Conservation (phyloP, 371 early-diverging fungal genomes). For the Mitosporidium daphniae region DNA sequence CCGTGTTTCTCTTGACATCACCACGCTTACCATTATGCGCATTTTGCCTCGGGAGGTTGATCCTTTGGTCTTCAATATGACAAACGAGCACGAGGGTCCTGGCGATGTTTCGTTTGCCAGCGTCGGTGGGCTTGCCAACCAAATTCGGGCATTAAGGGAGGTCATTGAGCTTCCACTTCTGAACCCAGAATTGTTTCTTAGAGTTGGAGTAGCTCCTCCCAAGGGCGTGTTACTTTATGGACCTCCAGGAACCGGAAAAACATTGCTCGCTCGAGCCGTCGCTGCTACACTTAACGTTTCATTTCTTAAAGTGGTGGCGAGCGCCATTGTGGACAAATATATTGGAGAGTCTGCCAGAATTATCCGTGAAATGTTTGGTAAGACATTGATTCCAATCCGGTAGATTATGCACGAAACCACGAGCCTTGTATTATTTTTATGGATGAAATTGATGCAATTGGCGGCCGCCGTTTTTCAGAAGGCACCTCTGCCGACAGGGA, state of each 20-base stretch:
- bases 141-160: slow-evolving; percentile 88
- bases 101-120: slow-evolving; percentile 73
- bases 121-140: slow-evolving; percentile 81
- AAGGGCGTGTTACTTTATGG: slow-evolving; percentile 95
- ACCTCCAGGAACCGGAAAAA: slow-evolving; percentile 70
- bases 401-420: slow-evolving; percentile 80
- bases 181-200: slow-evolving; percentile 88
- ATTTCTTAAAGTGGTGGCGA: slow-evolving; percentile 78
- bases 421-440: slow-evolving; percentile 99
- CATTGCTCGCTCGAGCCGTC: slow-evolving; percentile 66
- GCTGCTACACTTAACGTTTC: slow-evolving; percentile 81
- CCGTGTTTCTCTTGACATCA: slow-evolving; percentile 94
- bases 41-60: slow-evolving; percentile 92
- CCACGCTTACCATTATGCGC: slow-evolving; percentile 94
- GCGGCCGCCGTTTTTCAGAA: slow-evolving; percentile 89
- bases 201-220: slow-evolving; percentile 88
- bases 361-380: slow-evolving; percentile 91
- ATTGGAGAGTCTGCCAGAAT: slow-evolving; percentile 90
- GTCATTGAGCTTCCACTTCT: slow-evolving; percentile 90
- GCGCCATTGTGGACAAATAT: slow-evolving; percentile 95
- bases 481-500: slow-evolving; percentile 97
- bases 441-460: slow-evolving; percentile 99
- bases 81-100: slow-evolving; percentile 49
- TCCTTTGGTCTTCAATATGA: slow-evolving; percentile 95
- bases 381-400: slow-evolving; percentile 1